These are phyloP conservation scores for Mycosarcoma maydis DNA, from an alignment of 1,284 basidiomycete species.

Conservation along the genomic window DNA sequence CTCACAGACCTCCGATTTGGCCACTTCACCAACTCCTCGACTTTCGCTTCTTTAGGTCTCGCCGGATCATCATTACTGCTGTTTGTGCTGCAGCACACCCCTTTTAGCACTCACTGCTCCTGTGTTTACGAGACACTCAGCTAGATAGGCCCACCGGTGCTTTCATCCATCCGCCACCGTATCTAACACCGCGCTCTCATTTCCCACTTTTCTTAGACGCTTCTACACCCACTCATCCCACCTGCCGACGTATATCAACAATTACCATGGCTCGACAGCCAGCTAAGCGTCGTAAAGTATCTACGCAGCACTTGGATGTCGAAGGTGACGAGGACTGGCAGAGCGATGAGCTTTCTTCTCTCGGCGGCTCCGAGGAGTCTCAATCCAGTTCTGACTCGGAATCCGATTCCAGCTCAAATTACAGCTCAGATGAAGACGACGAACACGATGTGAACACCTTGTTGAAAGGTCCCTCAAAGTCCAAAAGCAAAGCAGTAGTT, in stretches of 20 bases:
- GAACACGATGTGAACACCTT: constrained; percentile 37
- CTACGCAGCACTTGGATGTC: constrained; percentile 23
- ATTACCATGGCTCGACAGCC: constrained; percentile 27
- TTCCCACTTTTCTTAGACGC: background rate
- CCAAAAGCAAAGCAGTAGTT: constrained; percentile 7
- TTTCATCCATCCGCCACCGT: too few relatives aligned
- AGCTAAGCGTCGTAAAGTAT: constrained; percentile 31
- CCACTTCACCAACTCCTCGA: too few relatives aligned
- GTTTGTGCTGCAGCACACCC: too few relatives aligned
- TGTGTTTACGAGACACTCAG: too few relatives aligned
- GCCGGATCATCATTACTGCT: too few relatives aligned
- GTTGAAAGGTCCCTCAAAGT: constrained; percentile 17
- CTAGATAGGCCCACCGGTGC: too few relatives aligned
- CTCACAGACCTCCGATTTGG: constrained; percentile 14
- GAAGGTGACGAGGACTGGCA: constrained; percentile 46
- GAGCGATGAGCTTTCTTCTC: constrained; percentile 41
- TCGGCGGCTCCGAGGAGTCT: constrained; percentile 30
- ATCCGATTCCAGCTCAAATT: too few relatives aligned
- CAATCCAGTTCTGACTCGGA: constrained; percentile 15
- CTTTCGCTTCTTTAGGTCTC: background rate
- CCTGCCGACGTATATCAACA: background rate
- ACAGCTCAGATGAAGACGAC: constrained; percentile 16
- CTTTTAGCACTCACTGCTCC: too few relatives aligned
- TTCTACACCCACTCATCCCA: too few relatives aligned
- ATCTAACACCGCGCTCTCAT: too few relatives aligned